Conservation (phyloP, 345 rosid genomes). For the Capsella bursapastoris region DNA sequence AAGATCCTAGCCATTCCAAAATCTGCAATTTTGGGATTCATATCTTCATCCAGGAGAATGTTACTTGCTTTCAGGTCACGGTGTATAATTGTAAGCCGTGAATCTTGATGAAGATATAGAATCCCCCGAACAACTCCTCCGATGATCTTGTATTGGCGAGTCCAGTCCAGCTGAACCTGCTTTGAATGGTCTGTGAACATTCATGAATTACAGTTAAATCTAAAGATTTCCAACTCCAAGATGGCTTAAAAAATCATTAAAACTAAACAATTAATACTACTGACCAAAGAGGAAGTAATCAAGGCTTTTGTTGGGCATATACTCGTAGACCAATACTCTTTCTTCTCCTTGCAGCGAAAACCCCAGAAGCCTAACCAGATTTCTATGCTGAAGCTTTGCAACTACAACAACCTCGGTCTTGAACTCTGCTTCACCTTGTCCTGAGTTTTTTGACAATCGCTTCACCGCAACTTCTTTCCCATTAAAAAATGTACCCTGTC, state of each 20-base stretch:
- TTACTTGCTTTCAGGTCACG: slow-evolving; percentile 73
- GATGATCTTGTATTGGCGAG: slow-evolving; percentile 50
- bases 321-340: slow-evolving; percentile 39
- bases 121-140: slow-evolving; percentile 59
- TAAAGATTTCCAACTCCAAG: neutral
- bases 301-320: slow-evolving; percentile 43
- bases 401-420: slow-evolving; percentile 44
- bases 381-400: slow-evolving; percentile 43
- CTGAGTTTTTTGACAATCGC: slow-evolving; percentile 41
- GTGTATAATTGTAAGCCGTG: slow-evolving; percentile 66
- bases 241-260: neutral
- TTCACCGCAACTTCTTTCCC: slow-evolving; percentile 41
- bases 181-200: slow-evolving; percentile 46
- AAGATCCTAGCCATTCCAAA: slow-evolving; percentile 72
- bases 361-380: slow-evolving; percentile 40
- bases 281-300: slow-evolving; percentile 44
- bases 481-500: slow-evolving; percentile 29
- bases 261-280: slow-evolving; percentile 5
- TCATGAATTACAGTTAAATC: neutral
- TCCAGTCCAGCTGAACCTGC: slow-evolving; percentile 54
- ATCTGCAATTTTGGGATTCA: slow-evolving; percentile 74
- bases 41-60: slow-evolving; percentile 54
- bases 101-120: slow-evolving; percentile 53
- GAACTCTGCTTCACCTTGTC: slow-evolving; percentile 41
- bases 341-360: slow-evolving; percentile 38